Conservation (phyloP, 2,329 filamentous ascomycete genomes). For the Scopulariopsis brevicaulis region DNA sequence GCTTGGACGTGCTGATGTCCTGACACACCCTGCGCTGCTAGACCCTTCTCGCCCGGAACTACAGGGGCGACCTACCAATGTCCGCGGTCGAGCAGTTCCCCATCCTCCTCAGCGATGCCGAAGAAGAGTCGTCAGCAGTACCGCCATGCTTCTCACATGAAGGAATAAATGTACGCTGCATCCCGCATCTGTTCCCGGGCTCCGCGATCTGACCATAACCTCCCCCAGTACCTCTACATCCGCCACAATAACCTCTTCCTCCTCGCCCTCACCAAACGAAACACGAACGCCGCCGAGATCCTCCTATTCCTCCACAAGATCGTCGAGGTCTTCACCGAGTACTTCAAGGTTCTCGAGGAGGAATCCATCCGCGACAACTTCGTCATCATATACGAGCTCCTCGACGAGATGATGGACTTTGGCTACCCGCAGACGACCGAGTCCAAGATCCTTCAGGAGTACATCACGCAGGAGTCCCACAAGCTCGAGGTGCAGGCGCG, state of each 20-base stretch:
- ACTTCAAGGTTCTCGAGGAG: constrained; percentile 98
- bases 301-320: constrained; percentile 96
- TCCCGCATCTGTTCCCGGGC: not conserved
- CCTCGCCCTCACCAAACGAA: constrained; percentile 93
- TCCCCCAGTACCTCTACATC: constrained; percentile 84
- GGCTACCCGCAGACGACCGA: constrained; percentile 98
- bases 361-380: constrained; percentile 99
- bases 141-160: constrained; percentile 97
- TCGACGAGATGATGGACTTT: constrained; percentile 99
- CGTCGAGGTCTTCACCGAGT: constrained; percentile 98
- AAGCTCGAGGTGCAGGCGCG: constrained; percentile 95
- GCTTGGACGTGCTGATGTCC: not conserved
- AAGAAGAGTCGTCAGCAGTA: constrained; percentile 97
- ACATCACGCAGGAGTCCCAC: constrained; percentile 98
- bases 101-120: constrained; percentile 87
- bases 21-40: constrained; percentile 23
- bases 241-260: constrained; percentile 98
- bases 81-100: constrained; percentile 98
- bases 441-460: constrained; percentile 96
- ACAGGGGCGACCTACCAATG: constrained; percentile 98
- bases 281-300: constrained; percentile 97
- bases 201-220: constrained; percentile 8
- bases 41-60: constrained; percentile 98
- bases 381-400: constrained; percentile 94
- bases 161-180: constrained; percentile 76